Conservation (phyloP, 1,139 yeast species). For the Ogataea hybrid region DNA sequence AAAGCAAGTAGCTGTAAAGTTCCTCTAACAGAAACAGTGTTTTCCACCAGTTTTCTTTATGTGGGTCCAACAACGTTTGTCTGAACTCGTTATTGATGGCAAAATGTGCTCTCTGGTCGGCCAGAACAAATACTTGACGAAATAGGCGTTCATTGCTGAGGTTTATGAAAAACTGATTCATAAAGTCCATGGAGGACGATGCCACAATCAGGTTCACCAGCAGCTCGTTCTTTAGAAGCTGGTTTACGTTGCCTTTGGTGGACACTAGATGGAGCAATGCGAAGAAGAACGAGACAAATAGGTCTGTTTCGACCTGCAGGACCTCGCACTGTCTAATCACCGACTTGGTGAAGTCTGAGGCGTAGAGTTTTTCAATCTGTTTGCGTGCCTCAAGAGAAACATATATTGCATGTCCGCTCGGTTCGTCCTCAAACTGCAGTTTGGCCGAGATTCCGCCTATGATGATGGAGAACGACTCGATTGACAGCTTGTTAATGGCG, state of each 20-base stretch:
- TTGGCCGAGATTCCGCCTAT: conserved; percentile 16
- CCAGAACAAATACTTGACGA: conserved; percentile 23
- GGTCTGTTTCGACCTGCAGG: conserved; percentile 10
- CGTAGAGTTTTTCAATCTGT: conserved; percentile 13
- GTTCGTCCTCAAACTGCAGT: conserved; percentile 11
- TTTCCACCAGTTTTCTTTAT: conserved; percentile 27
- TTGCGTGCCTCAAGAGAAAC: conserved; percentile 2
- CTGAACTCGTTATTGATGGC: conserved; percentile 20
- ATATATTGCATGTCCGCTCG: background rate
- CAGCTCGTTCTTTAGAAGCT: conserved; percentile 19
- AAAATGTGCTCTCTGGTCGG: conserved; percentile 24
- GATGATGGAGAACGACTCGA: conserved; percentile 17
- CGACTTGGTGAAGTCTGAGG: conserved; percentile 14
- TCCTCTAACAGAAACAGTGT: conserved; percentile 44
- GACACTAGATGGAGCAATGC: conserved; percentile 20
- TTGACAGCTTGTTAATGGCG: conserved; percentile 7
- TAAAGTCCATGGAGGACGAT: conserved; percentile 18
- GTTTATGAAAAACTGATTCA: conserved; percentile 19
- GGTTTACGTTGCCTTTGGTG: conserved; percentile 12
- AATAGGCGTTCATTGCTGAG: conserved; percentile 25
- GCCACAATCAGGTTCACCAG: conserved; percentile 26
- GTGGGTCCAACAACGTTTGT: conserved; percentile 18
- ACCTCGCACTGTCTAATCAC: conserved; percentile 11
- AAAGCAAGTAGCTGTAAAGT: conserved; percentile 53
- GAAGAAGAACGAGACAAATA: conserved; percentile 18